Evolutionary conservation across 2,329 filamentous ascomycete species (phyloP).

Genomic region (Lasiodiplodia sp.): DNA sequence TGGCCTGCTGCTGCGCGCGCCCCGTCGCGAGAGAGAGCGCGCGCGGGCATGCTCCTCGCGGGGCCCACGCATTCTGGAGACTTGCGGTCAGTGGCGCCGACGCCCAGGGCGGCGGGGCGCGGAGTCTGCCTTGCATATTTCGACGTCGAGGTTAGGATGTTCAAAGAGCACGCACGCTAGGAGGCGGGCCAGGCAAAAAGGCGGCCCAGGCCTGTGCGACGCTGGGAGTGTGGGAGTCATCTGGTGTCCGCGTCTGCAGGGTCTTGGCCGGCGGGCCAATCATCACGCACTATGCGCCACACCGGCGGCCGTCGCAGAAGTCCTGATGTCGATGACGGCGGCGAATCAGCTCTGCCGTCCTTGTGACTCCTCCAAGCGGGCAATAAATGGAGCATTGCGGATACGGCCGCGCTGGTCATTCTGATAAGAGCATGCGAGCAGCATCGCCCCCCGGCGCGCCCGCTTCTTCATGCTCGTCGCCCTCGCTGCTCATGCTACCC

Average conservation of each 20-base stretch:
- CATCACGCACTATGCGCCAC: constrained; percentile 19
- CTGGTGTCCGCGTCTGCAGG: constrained; percentile 28
- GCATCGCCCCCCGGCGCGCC: constrained; percentile 12
- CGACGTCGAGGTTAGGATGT: constrained; percentile 22
- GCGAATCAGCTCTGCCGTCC: constrained; percentile 27
- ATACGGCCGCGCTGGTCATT: constrained; percentile 13
- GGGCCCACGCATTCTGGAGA: constrained; percentile 21
- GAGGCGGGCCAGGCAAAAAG: constrained; percentile 20
- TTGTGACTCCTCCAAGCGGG: constrained; percentile 25
- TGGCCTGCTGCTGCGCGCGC: neutral
- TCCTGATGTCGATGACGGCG: constrained; percentile 19
- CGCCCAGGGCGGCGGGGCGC: constrained; percentile 19
- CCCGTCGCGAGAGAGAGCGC: neutral
- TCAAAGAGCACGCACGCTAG: constrained; percentile 23
- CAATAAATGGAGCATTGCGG: constrained; percentile 21
- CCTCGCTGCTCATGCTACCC: constrained; percentile 1
- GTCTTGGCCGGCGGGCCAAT: constrained; percentile 24
- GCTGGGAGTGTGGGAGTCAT: constrained; percentile 22
- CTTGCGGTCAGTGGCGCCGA: constrained; percentile 21
- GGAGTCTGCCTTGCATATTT: constrained; percentile 22
- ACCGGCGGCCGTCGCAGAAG: constrained; percentile 2
- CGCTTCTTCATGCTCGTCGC: constrained; percentile 22
- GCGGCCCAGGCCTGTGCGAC: constrained; percentile 24
- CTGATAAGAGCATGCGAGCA: constrained; percentile 24
- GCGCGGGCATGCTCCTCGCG: constrained; percentile 7